Evolutionary conservation across 176 grass and related monocot species (phyloP), one percentile per base, ranked within the genome.

Genomic region (Thalia dealbata): DNA sequence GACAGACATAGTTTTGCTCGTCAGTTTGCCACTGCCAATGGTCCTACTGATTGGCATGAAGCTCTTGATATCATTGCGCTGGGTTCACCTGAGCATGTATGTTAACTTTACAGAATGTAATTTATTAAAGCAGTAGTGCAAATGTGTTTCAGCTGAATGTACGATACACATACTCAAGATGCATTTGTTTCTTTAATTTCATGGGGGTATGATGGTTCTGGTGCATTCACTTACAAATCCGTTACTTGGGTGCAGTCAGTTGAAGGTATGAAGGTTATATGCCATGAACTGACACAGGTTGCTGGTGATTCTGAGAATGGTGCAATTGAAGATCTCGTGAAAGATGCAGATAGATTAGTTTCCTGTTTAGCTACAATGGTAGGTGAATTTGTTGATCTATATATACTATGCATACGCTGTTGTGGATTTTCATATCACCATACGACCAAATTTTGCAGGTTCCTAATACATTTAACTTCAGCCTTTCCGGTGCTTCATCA

Each of bases 191-290:
- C 58, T 64, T 4, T 18, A 61, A 41, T 26, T 29, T 63, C 14
- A 50, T 64, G 7, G 61, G 12, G 11, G 14, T 7, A 14, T 29
- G 38, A 46, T 45, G 13, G 13, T 67, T 19, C 25, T 30, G 10
- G 60, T 28, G 27, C 29, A 16, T 32, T 64, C 18, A 24, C 50
- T 70, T 6, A 69, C 51, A 56, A 10, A 55, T 16, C 6, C 18
- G 30, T 71, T 79, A 35, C 54, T 78, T 69, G 59, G 18, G 18
- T 81, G 87, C 87, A 99, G 95, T 99, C 95, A 30, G 95, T 99
- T 74, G 95, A 99, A 91, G 95, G 87, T 45, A 99, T 99, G 95
- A 99, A 99, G 80, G 83, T 93, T 64, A 93, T 99, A 58, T 99
- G 95, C 81, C 87, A 99, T 81, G 95, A 99, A 76, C 63, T 99